Evolutionary conservation across 1,284 basidiomycete genomes (phyloP), one percentile per base, ranked within the genome.

Genomic region (Ustilago hordei): DNA sequence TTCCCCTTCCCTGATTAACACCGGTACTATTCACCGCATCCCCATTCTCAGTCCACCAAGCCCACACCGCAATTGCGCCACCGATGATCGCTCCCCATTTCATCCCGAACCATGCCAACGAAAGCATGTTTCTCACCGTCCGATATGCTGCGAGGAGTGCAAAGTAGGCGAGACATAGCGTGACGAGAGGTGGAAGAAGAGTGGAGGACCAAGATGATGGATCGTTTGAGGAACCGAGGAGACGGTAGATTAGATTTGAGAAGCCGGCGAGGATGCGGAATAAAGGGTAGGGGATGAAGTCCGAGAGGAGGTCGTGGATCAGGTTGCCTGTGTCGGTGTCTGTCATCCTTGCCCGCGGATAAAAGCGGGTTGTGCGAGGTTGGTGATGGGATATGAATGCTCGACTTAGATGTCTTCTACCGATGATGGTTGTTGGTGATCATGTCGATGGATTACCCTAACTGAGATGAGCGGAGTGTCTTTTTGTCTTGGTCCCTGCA

Each of bases 21-120:
- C 75, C 68, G 5, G 72, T 69, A 50, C 76, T 71, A 45, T 67
- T 54, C 45, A 80, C 65, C 9, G 77, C 77, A 39, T 75, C 77
- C 9, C 66, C 60, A 19, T 75, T 74, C 31, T 78, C 78, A 7
- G 67, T 75, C 75, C 75, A 81, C 75, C 78, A 80, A 11, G 79
- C 76, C 73, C 77, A 82, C 6, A 82, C 23, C 15, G 80, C 80
- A 34, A 82, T 76, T 48, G 66, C 52, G 12, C 54, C 69, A 13
- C 79, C 79, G 15, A 82, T 61, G 48, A 82, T 75, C 19, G 75
- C 75, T 15, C 80, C 80, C 76, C 79, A 82, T 57, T 80, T 82
- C 76, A 82, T 70, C 6, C 75, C 76, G 41, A 67, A 82, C 77
- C 76, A 79, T 5, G 69, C 76, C 4, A 82, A 52, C 4, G 58